Percentiles rank a stretch among this genome's conserved stretches.
Evolutionary conservation across 805 yeast genomes (phyloP).

Genomic region (Kodamaea fukazawae): DNA sequence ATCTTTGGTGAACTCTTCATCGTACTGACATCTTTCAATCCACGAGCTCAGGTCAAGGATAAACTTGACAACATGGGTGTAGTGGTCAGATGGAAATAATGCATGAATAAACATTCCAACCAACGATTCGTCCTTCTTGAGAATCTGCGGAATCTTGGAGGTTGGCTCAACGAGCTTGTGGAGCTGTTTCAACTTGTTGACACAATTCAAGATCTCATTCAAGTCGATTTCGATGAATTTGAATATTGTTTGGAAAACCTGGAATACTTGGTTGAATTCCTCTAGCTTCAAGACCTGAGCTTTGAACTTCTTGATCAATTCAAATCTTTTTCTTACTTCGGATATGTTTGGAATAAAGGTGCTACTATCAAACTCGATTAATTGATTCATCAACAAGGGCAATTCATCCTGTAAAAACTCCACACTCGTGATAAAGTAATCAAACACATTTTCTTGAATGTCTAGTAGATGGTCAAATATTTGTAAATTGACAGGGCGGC

Average conservation of each 20-base stretch:
- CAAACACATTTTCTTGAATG: constrained; percentile 5
- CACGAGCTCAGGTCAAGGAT: constrained; percentile 2
- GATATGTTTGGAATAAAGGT: constrained; percentile 2
- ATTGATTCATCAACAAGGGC: constrained; percentile 4
- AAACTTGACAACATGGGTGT: constrained; percentile 1
- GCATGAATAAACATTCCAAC: constrained; percentile 8
- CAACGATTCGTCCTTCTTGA: constrained; percentile 1
- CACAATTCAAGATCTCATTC: constrained; percentile 2
- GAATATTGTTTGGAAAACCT: constrained; percentile 10
- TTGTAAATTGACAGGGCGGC: constrained; percentile 5
- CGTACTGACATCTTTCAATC: constrained; percentile 1
- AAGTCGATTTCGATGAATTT: constrained; percentile 8
- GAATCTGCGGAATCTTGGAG: not conserved
- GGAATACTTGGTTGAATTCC: constrained; percentile 6
- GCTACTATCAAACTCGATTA: constrained; percentile 3
- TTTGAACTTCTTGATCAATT: constrained; percentile 10
- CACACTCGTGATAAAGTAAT: constrained; percentile 3
- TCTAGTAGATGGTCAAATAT: constrained; percentile 8
- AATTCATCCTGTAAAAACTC: constrained; percentile 5
- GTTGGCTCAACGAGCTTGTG: constrained; percentile 3
- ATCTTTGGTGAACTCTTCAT: constrained; percentile 2
- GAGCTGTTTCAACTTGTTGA: constrained; percentile 5
- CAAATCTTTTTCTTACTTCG: constrained; percentile 6
- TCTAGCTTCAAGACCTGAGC: constrained; percentile 4
- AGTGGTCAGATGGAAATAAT: constrained; percentile 9